Conservation (phyloP, 2,329 filamentous ascomycete genomes). For the Microsporum ferrugineum region DNA sequence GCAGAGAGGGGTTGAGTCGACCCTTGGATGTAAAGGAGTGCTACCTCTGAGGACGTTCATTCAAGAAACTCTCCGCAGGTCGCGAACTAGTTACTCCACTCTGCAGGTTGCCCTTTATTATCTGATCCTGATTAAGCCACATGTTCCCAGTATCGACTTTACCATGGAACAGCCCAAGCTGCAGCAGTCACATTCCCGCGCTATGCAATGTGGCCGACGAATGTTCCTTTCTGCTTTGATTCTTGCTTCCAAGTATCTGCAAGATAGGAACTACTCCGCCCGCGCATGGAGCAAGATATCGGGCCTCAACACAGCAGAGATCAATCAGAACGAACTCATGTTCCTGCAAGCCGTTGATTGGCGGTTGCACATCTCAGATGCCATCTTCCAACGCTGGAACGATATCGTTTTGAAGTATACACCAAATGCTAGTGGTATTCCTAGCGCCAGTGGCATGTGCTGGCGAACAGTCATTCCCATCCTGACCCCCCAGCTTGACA, state of each 20-base stretch:
- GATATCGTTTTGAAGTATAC: constrained; percentile 81
- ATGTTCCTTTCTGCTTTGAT: constrained; percentile 96
- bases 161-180: constrained; percentile 75
- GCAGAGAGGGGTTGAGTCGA: constrained; percentile 49
- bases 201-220: constrained; percentile 86
- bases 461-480: constrained; percentile 42
- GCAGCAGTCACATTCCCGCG: constrained; percentile 53
- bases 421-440: constrained; percentile 41
- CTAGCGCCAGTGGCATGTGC: constrained; percentile 25
- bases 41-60: constrained; percentile 91
- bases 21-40: constrained; percentile 58
- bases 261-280: constrained; percentile 95
- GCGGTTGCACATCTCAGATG: constrained; percentile 86
- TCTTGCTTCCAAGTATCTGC: constrained; percentile 91
- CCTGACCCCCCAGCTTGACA: constrained; percentile 48
- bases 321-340: constrained; percentile 91
- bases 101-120: constrained; percentile 96
- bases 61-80: constrained; percentile 89
- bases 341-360: constrained; percentile 85
- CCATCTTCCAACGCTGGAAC: constrained; percentile 83
- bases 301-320: constrained; percentile 81
- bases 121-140: constrained; percentile 81
- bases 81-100: constrained; percentile 93
- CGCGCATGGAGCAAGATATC: constrained; percentile 99
- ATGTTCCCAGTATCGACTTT: constrained; percentile 69